A percentile compares a stretch with the other conserved stretches of the same genome.
Conservation (phyloP, 345 rosid genomes). For the Erysimum cheiranthoides region DNA sequence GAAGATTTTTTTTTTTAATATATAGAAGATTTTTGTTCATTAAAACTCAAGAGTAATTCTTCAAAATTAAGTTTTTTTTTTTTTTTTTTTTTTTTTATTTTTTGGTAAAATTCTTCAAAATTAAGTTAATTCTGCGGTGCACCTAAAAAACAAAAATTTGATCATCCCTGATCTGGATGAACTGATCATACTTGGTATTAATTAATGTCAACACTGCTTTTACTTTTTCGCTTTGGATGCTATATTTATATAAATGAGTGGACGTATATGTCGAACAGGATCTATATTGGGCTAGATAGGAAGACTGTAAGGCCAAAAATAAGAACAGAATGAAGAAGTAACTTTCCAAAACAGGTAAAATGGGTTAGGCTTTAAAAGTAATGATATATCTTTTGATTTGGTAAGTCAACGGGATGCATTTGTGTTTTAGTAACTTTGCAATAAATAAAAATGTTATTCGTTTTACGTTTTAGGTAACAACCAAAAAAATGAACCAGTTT, state of each 20-base stretch:
- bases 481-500: not conserved
- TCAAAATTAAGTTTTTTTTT: too few relatives aligned
- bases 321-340: constrained; percentile 33
- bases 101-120: too few relatives aligned
- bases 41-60: not conserved
- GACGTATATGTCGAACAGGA: constrained; percentile 23
- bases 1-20: too few relatives aligned
- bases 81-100: too few relatives aligned
- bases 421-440: constrained; percentile 2
- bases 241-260: constrained; percentile 26
- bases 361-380: constrained; percentile 45
- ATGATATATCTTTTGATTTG: constrained; percentile 31
- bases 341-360: constrained; percentile 41
- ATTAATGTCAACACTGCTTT: not conserved
- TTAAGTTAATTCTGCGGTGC: not conserved
- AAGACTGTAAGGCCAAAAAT: constrained; percentile 8
- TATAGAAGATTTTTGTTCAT: not conserved
- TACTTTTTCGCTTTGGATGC: not conserved
- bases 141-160: not conserved
- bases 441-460: not conserved
- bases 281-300: constrained; percentile 16
- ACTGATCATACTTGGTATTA: not conserved
- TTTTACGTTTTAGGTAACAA: constrained; percentile 34
- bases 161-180: not conserved
- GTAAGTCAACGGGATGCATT: constrained; percentile 38